These are phyloP conservation scores for Coemansia sp. DNA, from an alignment of 192 early-diverging fungal genomes.

Conservation along the genomic window DNA sequence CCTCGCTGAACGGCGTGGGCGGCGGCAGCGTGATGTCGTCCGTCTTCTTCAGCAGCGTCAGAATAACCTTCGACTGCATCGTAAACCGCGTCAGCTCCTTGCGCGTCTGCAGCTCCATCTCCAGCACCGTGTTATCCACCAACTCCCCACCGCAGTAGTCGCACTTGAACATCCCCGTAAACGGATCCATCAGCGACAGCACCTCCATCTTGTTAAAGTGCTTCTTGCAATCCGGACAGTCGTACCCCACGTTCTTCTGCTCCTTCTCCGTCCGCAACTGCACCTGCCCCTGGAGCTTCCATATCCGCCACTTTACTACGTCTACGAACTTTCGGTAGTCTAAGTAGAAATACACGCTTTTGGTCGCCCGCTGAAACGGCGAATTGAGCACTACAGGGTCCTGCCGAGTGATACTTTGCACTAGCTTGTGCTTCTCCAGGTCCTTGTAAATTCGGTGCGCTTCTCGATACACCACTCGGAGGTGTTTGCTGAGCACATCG, in stretches of 20 bases:
- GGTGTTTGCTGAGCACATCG: slow-evolving; percentile 69
- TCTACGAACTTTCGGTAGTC: slow-evolving; percentile 95
- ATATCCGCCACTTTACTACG: slow-evolving; percentile 90
- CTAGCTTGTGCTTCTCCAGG: slow-evolving; percentile 72
- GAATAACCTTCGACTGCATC: slow-evolving; percentile 71
- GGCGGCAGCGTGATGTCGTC: slow-evolving; percentile 66
- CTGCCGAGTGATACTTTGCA: slow-evolving; percentile 34
- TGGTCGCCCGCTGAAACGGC: slow-evolving; percentile 52
- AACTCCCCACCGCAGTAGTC: slow-evolving; percentile 61
- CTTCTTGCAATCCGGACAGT: slow-evolving; percentile 62
- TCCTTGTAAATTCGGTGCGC: slow-evolving; percentile 78
- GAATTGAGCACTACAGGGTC: slow-evolving; percentile 28
- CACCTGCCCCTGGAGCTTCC: slow-evolving; percentile 71
- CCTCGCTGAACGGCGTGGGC: slow-evolving; percentile 52
- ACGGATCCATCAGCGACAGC: slow-evolving; percentile 49
- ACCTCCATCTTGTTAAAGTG: slow-evolving; percentile 65
- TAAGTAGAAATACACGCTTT: slow-evolving; percentile 78
- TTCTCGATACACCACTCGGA: slow-evolving; percentile 69
- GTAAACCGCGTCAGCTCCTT: slow-evolving; percentile 61
- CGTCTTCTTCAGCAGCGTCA: slow-evolving; percentile 70
- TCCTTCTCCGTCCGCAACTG: slow-evolving; percentile 63
- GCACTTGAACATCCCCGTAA: slow-evolving; percentile 56
- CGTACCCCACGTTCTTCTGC: slow-evolving; percentile 68
- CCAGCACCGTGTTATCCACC: slow-evolving; percentile 64
- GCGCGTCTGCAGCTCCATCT: slow-evolving; percentile 58